Evolutionary conservation across 2,329 filamentous ascomycete species (phyloP).

Genomic region (Penicillium sp.): DNA sequence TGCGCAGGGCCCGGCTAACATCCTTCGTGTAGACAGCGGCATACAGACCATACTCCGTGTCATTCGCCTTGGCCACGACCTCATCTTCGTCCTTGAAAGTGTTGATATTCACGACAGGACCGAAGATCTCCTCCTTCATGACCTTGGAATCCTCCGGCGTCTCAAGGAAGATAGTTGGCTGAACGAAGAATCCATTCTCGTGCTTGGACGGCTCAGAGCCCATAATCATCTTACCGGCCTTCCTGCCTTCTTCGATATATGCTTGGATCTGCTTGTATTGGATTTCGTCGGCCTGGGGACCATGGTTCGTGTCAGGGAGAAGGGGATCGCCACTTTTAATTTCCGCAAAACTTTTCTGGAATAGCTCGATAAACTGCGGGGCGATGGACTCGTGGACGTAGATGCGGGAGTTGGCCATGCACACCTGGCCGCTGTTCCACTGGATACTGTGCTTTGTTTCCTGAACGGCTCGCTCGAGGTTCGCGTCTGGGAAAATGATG

Average conservation of each 20-base stretch:
- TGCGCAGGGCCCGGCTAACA: slow-evolving; percentile 74
- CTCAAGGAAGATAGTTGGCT: slow-evolving; percentile 81
- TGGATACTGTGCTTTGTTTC: slow-evolving; percentile 57
- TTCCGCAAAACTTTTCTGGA: slow-evolving; percentile 6
- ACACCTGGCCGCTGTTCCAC: slow-evolving; percentile 64
- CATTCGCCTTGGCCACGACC: slow-evolving; percentile 69
- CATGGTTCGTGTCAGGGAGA: slow-evolving; percentile 72
- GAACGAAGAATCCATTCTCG: slow-evolving; percentile 78
- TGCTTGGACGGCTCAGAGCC: slow-evolving; percentile 69
- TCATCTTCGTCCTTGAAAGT: slow-evolving; percentile 74
- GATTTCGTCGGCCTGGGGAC: slow-evolving; percentile 77
- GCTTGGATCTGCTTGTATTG: slow-evolving; percentile 85
- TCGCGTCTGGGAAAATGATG: slow-evolving; percentile 63
- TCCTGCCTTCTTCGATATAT: slow-evolving; percentile 68
- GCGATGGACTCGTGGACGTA: slow-evolving; percentile 70
- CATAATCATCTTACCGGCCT: slow-evolving; percentile 63
- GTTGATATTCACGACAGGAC: slow-evolving; percentile 72
- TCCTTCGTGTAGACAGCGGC: slow-evolving; percentile 77
- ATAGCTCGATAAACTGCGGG: slow-evolving; percentile 70
- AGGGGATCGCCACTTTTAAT: slow-evolving; percentile 48
- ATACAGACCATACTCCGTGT: slow-evolving; percentile 71
- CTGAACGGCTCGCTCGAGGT: slow-evolving; percentile 66
- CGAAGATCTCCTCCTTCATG: slow-evolving; percentile 79
- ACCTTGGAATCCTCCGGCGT: slow-evolving; percentile 70
- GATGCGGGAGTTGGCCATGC: slow-evolving; percentile 63